phyloP scores from a whole-genome alignment of 148 eudicot species.

The Chenopodium album region DNA sequence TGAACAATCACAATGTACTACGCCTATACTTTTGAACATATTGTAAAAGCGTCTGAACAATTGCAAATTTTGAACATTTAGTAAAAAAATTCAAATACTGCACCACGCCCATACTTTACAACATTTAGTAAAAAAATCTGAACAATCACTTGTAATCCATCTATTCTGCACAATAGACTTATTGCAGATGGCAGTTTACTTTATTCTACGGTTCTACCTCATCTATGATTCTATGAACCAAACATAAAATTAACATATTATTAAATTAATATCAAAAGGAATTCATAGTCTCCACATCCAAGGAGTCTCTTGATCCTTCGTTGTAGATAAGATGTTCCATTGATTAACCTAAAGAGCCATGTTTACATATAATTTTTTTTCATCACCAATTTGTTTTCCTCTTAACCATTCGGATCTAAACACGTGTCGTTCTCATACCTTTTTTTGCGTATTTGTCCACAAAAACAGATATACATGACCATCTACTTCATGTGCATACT shows the following conservation, averaged over 20 bases:
- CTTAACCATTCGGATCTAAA: background rate
- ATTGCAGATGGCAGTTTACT: too few species aligned
- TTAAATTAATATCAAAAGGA: background rate
- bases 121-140: too few species aligned
- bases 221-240: too few species aligned
- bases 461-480: background rate
- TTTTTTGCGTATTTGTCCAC: slow-evolving; percentile 1
- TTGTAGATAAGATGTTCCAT: slow-evolving; percentile 12
- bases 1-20: too few species aligned
- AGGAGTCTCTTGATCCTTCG: background rate
- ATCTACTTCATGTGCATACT: background rate
- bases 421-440: background rate
- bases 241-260: background rate
- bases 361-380: background rate
- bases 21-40: too few species aligned
- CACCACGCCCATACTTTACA: too few species aligned
- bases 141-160: too few species aligned
- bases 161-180: too few species aligned
- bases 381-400: background rate
- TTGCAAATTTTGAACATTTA: too few species aligned
- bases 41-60: too few species aligned
- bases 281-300: background rate
- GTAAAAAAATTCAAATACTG: too few species aligned
- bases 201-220: too few species aligned
- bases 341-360: slow-evolving; percentile 6